phyloP scores from a whole-genome alignment of 768 basidiomycete species.

The Leccinum boreale region DNA sequence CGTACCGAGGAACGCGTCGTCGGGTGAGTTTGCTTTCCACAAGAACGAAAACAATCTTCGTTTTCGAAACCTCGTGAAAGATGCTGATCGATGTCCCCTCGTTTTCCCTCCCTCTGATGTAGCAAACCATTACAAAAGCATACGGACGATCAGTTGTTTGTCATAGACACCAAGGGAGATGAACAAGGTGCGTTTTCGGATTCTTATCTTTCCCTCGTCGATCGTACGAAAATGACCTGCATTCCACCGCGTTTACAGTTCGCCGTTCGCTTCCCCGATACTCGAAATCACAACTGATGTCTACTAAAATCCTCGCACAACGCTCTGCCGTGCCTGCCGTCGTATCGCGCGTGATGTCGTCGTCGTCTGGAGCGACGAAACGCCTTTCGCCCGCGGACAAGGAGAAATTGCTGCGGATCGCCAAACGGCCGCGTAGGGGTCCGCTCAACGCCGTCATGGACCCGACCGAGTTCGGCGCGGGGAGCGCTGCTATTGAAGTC shows the following conservation, averaged over 20 bases:
- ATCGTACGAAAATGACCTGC: not conserved
- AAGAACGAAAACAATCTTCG: not conserved
- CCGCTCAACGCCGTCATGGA: conserved; percentile 72
- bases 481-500: conserved; percentile 60
- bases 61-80: not conserved
- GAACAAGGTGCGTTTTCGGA: conserved; percentile 47
- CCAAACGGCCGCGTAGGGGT: conserved; percentile 64
- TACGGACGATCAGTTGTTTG: conserved; percentile 72
- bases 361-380: conserved; percentile 25
- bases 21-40: conserved; percentile 49
- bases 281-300: conserved; percentile 53
- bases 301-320: conserved; percentile 76
- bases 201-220: not conserved
- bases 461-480: conserved; percentile 61
- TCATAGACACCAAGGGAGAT: conserved; percentile 78
- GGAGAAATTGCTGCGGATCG: conserved; percentile 70
- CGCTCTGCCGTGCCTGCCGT: conserved; percentile 89
- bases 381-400: conserved; percentile 66
- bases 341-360: conserved; percentile 46
- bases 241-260: conserved; percentile 36
- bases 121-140: conserved; percentile 50
- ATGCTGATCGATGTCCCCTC: not conserved
- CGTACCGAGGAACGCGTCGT: conserved; percentile 78
- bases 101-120: not conserved
- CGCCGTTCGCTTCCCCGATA: conserved; percentile 56